Conservation (phyloP, 345 rosid species). For the Balakata baccata region DNA sequence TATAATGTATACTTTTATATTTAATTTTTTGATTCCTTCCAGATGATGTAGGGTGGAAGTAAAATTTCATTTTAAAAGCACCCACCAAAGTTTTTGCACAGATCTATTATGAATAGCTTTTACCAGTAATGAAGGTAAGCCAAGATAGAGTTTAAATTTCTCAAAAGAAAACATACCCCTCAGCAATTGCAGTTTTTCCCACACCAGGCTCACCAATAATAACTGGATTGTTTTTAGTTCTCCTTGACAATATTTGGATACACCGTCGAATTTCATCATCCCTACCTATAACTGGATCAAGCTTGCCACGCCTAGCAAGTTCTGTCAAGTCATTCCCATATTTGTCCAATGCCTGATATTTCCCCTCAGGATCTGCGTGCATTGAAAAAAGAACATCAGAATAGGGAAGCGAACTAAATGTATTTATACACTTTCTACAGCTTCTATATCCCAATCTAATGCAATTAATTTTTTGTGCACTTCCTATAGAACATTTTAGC, state of each 20-base stretch:
- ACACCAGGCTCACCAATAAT: slow-evolving; percentile 97
- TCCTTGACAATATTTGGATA: slow-evolving; percentile 82
- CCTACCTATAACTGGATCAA: slow-evolving; percentile 89
- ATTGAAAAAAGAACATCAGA: slow-evolving; percentile 17
- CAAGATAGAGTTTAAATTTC: not conserved
- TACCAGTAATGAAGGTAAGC: not conserved
- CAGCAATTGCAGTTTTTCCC: slow-evolving; percentile 89
- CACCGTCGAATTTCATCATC: slow-evolving; percentile 88
- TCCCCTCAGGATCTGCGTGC: slow-evolving; percentile 73
- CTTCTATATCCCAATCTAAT: not conserved
- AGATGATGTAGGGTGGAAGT: not conserved
- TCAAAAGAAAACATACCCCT: slow-evolving; percentile 50
- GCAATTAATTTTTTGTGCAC: not conserved
- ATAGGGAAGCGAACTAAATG: not conserved
- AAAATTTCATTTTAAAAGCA: not conserved
- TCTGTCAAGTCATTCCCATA: slow-evolving; percentile 89
- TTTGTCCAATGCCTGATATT: slow-evolving; percentile 74
- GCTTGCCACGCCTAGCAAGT: slow-evolving; percentile 88
- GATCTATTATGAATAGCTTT: not conserved
- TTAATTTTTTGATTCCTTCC: not conserved
- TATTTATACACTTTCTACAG: not conserved
- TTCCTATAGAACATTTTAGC: not conserved
- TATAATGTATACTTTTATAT: not conserved
- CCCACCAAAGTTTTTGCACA: not conserved
- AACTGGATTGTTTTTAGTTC: slow-evolving; percentile 93